Percentiles rank a stretch among this genome's conserved stretches.
phyloP scores from a whole-genome alignment of 306 rosid genomes.

The Vigna angularis region DNA sequence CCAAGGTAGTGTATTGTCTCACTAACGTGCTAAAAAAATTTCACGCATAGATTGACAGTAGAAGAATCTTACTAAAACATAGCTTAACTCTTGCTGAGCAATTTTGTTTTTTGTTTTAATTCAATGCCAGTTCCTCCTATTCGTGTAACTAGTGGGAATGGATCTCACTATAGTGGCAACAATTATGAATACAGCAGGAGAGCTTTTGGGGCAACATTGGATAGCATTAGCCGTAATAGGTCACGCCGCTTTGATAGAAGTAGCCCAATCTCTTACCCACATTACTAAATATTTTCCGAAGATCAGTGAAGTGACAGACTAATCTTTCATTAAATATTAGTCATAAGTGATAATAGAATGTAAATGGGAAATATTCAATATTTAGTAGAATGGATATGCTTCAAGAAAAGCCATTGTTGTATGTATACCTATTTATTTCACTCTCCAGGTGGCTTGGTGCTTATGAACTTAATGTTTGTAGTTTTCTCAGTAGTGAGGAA shows the following conservation, averaged over 20 bases:
- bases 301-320: constrained; percentile 42
- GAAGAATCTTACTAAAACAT: constrained; percentile 12
- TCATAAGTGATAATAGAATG: constrained; percentile 36
- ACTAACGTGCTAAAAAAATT: constrained; percentile 18
- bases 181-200: constrained; percentile 75
- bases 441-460: constrained; percentile 38
- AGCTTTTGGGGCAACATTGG: constrained; percentile 67
- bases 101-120: background rate
- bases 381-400: constrained; percentile 26
- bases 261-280: constrained; percentile 57
- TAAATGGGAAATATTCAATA: constrained; percentile 37
- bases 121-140: constrained; percentile 58
- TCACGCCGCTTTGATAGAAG: constrained; percentile 65
- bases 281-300: constrained; percentile 48
- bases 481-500: constrained; percentile 21
- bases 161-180: constrained; percentile 61
- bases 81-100: constrained; percentile 43
- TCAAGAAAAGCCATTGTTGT: constrained; percentile 43
- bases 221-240: constrained; percentile 69
- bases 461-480: constrained; percentile 30
- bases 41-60: background rate
- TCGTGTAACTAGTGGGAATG: constrained; percentile 67
- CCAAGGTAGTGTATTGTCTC: constrained; percentile 61
- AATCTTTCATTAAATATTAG: constrained; percentile 41
- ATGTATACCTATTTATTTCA: constrained; percentile 31